Conservation (phyloP, 1,284 basidiomycete species). For the Tylopilus sp. region DNA sequence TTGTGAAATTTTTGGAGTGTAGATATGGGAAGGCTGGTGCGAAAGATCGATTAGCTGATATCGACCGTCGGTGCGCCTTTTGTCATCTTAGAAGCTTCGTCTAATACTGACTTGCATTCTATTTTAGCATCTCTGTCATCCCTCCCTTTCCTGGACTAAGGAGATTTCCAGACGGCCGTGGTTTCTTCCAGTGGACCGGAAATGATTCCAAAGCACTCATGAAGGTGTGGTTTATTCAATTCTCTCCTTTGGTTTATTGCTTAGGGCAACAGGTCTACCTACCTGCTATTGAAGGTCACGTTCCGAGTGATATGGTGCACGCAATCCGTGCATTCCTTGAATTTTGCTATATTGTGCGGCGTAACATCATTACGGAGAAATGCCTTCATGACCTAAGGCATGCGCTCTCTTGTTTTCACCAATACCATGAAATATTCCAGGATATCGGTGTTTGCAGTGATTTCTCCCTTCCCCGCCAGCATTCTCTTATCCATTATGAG, state of each 20-base stretch:
- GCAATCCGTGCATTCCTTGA: background rate
- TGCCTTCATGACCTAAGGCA: background rate
- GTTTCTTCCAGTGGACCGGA: conserved; percentile 23
- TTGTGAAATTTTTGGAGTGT: background rate
- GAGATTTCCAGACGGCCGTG: conserved; percentile 12
- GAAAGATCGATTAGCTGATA: conserved; percentile 1
- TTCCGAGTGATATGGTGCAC: background rate
- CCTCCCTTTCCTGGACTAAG: conserved; percentile 12
- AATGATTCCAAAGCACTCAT: conserved; percentile 25
- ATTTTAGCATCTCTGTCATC: conserved; percentile 6
- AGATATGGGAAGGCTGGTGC: conserved; percentile 4
- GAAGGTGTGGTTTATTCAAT: conserved; percentile 10
- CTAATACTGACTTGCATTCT: background rate
- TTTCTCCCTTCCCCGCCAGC: conserved; percentile 5
- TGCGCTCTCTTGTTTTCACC: background rate
- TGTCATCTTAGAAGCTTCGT: background rate
- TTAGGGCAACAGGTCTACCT: conserved; percentile 8
- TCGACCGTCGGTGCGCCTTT: background rate
- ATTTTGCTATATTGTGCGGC: background rate
- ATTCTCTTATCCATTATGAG: conserved; percentile 11
- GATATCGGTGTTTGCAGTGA: background rate
- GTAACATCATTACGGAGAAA: background rate
- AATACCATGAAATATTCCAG: background rate
- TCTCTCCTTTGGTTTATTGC: background rate
- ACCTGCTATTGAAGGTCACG: conserved; percentile 15